A percentile compares a stretch with the other conserved stretches of the same genome.
phyloP scores from a whole-genome alignment of 1,284 basidiomycete species.

The Ceratobasidium sp. region DNA sequence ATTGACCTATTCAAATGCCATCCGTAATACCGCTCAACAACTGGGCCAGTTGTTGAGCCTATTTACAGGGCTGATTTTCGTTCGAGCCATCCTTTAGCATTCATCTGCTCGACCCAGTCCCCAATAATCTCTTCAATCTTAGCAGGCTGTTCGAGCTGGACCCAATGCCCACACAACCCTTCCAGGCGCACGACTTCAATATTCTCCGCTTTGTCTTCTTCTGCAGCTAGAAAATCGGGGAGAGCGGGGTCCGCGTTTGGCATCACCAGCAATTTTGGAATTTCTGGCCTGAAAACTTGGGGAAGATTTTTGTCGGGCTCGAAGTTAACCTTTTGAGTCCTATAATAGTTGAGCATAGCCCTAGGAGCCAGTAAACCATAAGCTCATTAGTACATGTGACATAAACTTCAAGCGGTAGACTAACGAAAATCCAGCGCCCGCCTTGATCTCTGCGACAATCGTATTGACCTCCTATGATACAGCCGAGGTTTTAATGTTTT shows the following conservation, averaged over 20 bases:
- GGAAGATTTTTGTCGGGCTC: conserved; percentile 31
- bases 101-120: conserved; percentile 40
- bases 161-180: conserved; percentile 37
- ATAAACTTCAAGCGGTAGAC: background rate
- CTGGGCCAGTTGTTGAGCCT: too few species aligned
- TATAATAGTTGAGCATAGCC: conserved; percentile 41
- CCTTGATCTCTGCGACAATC: conserved; percentile 31
- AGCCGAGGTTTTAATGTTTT: too few species aligned
- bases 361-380: too few species aligned
- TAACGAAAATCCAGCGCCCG: conserved; percentile 32
- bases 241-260: conserved; percentile 26
- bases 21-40: too few species aligned
- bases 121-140: conserved; percentile 40
- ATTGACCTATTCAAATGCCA: too few species aligned
- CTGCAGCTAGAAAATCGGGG: background rate
- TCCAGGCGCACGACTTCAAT: conserved; percentile 40
- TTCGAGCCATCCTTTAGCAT: conserved; percentile 29
- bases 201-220: conserved; percentile 1
- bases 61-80: too few species aligned
- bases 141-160: conserved; percentile 25
- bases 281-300: conserved; percentile 29
- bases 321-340: conserved; percentile 22
- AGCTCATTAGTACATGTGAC: background rate
- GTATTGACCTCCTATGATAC: conserved; percentile 24
- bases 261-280: conserved; percentile 40